Base-by-base conservation (phyloP, 1,284 basidiomycete species). In the Leccinum holopus region DNA sequence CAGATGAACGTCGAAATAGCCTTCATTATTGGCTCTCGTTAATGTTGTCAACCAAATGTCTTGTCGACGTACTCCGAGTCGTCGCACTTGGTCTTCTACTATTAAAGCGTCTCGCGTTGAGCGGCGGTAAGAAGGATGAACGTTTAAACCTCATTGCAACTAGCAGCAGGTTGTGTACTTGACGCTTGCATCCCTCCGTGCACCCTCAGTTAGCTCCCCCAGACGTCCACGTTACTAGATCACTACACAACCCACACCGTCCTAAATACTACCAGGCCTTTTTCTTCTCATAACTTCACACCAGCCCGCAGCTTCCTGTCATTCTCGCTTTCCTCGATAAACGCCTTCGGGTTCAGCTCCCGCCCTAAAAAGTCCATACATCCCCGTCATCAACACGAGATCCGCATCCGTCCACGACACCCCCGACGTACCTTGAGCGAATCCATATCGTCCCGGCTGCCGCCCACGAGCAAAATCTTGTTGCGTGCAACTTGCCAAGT, bases 371-470 rank as follows among this genome's bases (percentile, higher is more conserved):
- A 92, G 67, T 87, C 80, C 80, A n/a, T 85, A 39, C n/a, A 55
- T 3, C n/a, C n/a, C 2, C 6, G 9, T 35, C 30, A 5, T 33
- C 0, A 33, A 18, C 8, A n/a, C n/a, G n/a, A n/a, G n/a, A n/a
- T n/a, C 28, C 9, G 0, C n/a, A 0, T 54, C 0, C 7, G 5
- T 3, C 16, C n/a, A 33, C 53, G 1, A 18, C n/a, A 33, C 16
- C 3, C 32, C 1, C 32, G 2, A 32, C 57, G 2, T 57, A 82
- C 84, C 80, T 83, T 79, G 57, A 88, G 78, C 14, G 81, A 85
- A 16, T 82, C 81, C 67, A 81, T 76, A 61, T 88, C 87, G 55
- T 88, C 86, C 39, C 83, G 77, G 64, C 81, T 83, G 3, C 84
- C 85, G 16, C 87, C 87, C 2, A 82, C 81, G 5, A 30, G 2